Percentiles rank a stretch among this genome's conserved stretches.
phyloP scores from a whole-genome alignment of 257 asterid genomes.

The Asclepias syriaca region DNA sequence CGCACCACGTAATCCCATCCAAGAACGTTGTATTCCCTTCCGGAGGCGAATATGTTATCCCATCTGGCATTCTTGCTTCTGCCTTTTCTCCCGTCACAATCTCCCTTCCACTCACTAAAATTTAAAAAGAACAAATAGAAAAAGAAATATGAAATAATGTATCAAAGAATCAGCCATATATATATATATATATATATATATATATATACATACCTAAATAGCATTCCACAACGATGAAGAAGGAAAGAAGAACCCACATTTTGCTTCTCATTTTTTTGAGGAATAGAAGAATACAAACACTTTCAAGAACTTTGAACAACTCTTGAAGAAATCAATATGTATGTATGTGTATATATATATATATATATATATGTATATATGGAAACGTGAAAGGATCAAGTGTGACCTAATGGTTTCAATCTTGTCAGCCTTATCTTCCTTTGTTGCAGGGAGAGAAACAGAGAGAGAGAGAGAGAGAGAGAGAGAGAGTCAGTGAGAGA shows the following conservation, averaged over 20 bases:
- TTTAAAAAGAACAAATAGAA: no score
- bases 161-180: background rate
- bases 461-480: background rate
- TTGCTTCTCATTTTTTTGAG: constrained; percentile 27
- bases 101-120: background rate
- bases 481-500: background rate
- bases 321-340: no score
- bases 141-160: background rate
- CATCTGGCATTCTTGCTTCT: constrained; percentile 27
- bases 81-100: constrained; percentile 42
- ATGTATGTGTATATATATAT: no score
- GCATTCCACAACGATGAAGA: constrained; percentile 24
- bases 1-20: constrained; percentile 69
- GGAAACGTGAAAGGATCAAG: background rate
- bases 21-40: constrained; percentile 84
- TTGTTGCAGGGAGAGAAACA: background rate
- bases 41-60: constrained; percentile 38
- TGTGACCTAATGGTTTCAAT: background rate
- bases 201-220: constrained; percentile 25
- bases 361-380: no score
- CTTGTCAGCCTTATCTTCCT: background rate
- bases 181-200: no score
- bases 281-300: background rate
- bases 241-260: constrained; percentile 17
- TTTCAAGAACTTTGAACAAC: background rate